Base-by-base conservation (phyloP, 2,329 filamentous ascomycete genomes). In the Fusarium anguioides region DNA sequence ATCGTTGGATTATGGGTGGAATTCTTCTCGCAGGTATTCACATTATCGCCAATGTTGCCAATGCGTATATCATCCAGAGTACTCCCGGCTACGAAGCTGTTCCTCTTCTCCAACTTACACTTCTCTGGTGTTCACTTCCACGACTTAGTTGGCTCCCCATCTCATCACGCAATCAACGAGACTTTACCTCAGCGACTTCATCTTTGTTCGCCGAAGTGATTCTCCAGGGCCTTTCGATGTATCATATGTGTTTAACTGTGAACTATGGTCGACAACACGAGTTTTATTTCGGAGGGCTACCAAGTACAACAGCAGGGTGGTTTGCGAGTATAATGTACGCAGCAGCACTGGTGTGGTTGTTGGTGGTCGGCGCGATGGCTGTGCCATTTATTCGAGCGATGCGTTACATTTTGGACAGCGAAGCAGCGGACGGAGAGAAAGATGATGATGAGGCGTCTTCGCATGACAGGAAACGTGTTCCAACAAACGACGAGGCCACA, bases 101-200 rank as follows among this genome's bases (percentile, higher is more conserved):
- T 11, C 48, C 66, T 1, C 8, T 27, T 3, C 0, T 41, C 3
- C 41, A 52, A 4, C 6, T 70, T 4, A 8, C 40, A 2, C 36
- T 70, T 6, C 48, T 69, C 3, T 47, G 45, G 23, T 70, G 53
- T 3, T 52, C 59, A 4, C 31, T 67, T 6, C 66, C 62, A 27
- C 53, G 54, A 6, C 14, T 64, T 5, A 21, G 23, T 3, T 69
- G 63, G 54, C 47, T 64, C 6, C 21, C 15, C 0, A 44, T 61
- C 8, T 51, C 11, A 6, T 27, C 15, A 6, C 33, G 6, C 9
- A 11, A 9, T 6, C 18, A 8, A 1, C 21, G 24, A 14, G 40
- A 35, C 8, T 26, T 26, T 46, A 31, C 26, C 3, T 23, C 66
- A 1, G 12, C 58, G 4, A 47, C 18, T 4, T 57, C 62, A 3